Conservation (phyloP, 2,329 filamentous ascomycete species). For the Fonsecaea erecta region DNA sequence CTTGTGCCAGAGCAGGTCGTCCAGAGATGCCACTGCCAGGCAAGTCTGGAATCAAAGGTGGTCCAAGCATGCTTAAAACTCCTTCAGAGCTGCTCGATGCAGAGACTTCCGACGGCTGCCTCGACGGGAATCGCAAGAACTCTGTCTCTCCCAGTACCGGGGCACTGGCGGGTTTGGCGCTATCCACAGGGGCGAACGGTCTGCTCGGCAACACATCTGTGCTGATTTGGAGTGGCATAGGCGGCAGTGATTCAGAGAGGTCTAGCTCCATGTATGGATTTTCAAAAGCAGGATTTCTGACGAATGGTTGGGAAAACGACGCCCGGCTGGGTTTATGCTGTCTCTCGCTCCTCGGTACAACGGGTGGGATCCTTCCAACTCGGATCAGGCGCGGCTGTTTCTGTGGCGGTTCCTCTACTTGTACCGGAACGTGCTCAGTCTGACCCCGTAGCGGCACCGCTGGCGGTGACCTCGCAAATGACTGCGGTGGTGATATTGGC, state of each 20-base stretch:
- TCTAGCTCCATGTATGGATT: constrained; percentile 37
- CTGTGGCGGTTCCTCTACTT: constrained; percentile 13
- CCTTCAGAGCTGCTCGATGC: constrained; percentile 68
- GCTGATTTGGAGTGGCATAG: constrained; percentile 32
- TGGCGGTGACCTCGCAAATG: constrained; percentile 21
- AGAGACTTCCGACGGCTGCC: constrained; percentile 71
- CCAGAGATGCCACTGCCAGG: neutral
- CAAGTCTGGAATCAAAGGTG: constrained; percentile 17
- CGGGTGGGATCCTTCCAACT: constrained; percentile 83
- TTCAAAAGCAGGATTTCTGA: constrained; percentile 49
- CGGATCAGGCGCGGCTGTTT: constrained; percentile 54
- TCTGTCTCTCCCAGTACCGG: constrained; percentile 51
- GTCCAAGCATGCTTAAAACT: constrained; percentile 56
- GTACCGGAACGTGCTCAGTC: constrained; percentile 11
- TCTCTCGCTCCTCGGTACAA: constrained; percentile 69
- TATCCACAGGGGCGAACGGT: constrained; percentile 39
- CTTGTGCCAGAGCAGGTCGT: neutral
- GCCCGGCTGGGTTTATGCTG: constrained; percentile 70
- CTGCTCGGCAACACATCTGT: constrained; percentile 38
- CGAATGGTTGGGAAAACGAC: constrained; percentile 86
- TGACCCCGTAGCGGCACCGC: constrained; percentile 21
- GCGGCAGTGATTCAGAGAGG: neutral
- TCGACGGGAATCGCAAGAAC: constrained; percentile 74
- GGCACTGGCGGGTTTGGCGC: constrained; percentile 44
- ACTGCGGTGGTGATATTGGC: constrained; percentile 19